Base-by-base conservation (phyloP, 208 protist genomes). In the Leishmania major region DNA sequence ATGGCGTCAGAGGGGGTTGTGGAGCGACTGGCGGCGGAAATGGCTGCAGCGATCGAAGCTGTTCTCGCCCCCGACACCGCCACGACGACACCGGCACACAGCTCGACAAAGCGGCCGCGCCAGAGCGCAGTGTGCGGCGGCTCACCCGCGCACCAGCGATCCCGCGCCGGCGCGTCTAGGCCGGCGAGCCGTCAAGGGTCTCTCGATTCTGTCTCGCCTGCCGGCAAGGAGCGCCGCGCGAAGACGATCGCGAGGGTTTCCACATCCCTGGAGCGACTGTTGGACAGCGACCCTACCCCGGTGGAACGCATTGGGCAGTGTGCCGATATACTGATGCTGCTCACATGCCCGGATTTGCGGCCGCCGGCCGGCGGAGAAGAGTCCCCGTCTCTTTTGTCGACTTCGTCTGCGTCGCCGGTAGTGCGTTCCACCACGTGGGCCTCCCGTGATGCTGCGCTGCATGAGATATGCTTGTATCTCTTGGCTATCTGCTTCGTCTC, bases 401-500 rank as follows among this genome's bases (percentile, higher is more conserved):
- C 89, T 59, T 83, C 91, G 47, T 79, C 85, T 40, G 57, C 82
- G 28, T 83, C 77, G 43, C 86, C 83, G 25, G 84, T 87, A 0
- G 87, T 96, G 69, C 89, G 92, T 22, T 82, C 91, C 25, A 93
- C 90, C 11, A 86, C 84, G 67, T 97, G 94, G 94, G 88, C 92
- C 2, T 89, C 88, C 53, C 83, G 89, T 17, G 87, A 85, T 22
- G 79, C 79, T 11, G 84, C 89, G 49, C 49, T 97, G 47, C 85
- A 87, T 45, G 87, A 82, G 22, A 87, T 97, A 40, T 86, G 85
- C 25, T 62, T 78, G 15, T 86, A 85, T 75, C 85, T 97, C 47
- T 84, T 97, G 60, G 87, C 77, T 49, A 86, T 86, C 19, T 86
- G 83, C 83, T 76, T 86, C 59, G 43, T 86, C 28, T 78, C 83